Conservation (phyloP, 345 rosid genomes). For the Bruguiera sexangula region DNA sequence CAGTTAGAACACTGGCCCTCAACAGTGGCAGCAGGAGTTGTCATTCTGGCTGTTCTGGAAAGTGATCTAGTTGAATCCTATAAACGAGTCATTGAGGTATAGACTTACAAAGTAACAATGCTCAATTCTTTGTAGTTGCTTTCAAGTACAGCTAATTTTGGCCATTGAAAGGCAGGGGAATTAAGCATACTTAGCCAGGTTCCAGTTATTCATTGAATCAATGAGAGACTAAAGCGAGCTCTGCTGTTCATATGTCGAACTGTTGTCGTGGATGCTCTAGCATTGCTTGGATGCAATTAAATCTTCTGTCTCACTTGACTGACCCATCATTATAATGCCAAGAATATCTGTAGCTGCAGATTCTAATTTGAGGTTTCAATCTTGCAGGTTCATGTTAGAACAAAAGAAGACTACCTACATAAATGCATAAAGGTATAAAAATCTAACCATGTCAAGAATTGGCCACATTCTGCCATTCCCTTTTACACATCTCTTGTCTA, state of each 20-base stretch:
- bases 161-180: too few species aligned
- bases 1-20: constrained; percentile 83
- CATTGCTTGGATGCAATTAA: too few species aligned
- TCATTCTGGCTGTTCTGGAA: constrained; percentile 57
- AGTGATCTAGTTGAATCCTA: constrained; percentile 42
- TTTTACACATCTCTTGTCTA: not conserved
- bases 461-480: not conserved
- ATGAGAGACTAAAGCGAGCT: too few species aligned
- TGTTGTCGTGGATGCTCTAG: too few species aligned
- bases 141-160: too few species aligned
- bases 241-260: too few species aligned
- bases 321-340: too few species aligned
- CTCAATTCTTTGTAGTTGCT: not conserved
- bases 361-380: constrained; percentile 15
- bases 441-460: constrained; percentile 6
- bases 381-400: constrained; percentile 72
- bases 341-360: not conserved
- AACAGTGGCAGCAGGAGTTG: constrained; percentile 77
- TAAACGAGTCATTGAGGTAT: constrained; percentile 65
- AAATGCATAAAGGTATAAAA: constrained; percentile 66
- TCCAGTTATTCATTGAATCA: too few species aligned
- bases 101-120: not conserved
- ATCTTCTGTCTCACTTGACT: too few species aligned
- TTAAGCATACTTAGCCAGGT: too few species aligned
- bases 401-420: constrained; percentile 60